Conservation (phyloP, 768 basidiomycete species). For the Tylopilus subfusipes region DNA sequence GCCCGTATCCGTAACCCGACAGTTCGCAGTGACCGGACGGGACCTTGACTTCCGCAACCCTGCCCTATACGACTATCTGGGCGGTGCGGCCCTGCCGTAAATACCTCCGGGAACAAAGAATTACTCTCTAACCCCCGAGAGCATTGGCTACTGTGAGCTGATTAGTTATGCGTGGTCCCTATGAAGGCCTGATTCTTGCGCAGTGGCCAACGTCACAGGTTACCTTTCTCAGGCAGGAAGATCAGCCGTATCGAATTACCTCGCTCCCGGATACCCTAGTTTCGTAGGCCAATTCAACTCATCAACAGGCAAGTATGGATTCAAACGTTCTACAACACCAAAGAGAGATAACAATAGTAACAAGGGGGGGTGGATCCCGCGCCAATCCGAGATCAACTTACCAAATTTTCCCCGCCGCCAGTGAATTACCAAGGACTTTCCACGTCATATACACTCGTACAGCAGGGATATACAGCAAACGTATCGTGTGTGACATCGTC, state of each 20-base stretch:
- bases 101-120: neutral
- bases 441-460: neutral
- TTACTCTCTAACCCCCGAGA: neutral
- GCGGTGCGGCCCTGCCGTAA: fast-evolving
- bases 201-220: neutral
- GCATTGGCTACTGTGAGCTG: neutral
- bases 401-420: no score
- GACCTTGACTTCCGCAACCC: neutral
- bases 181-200: neutral
- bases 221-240: neutral
- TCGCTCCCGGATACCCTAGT: neutral
- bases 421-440: neutral
- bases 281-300: neutral
- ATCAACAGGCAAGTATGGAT: neutral
- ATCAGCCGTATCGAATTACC: neutral
- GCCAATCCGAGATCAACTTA: neutral
- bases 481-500: neutral
- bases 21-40: neutral
- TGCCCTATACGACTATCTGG: neutral
- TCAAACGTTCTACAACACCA: neutral
- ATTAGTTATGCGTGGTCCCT: no score
- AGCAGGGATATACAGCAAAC: neutral
- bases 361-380: neutral
- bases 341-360: neutral
- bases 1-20: neutral